Percentiles rank a stretch among this genome's conserved stretches.
Conservation (phyloP, 2,329 filamentous ascomycete species). For the Cadophora sp. region DNA sequence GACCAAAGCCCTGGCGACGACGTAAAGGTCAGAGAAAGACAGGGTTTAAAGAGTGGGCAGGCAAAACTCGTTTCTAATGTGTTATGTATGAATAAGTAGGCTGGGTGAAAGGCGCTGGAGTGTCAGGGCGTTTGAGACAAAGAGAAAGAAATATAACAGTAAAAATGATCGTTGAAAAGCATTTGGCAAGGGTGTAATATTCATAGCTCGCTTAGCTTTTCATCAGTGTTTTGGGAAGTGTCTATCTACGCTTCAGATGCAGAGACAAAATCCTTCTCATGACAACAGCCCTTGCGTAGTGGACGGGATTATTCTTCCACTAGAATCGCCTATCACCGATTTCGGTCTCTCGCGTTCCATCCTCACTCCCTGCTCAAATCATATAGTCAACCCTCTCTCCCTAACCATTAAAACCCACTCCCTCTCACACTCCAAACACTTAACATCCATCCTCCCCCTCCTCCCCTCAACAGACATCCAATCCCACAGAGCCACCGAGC, state of each 20-base stretch:
- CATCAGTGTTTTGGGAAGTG: too few relatives aligned
- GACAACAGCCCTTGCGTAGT: too few relatives aligned
- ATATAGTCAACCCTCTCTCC: background rate
- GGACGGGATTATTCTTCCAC: too few relatives aligned
- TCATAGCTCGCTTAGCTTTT: background rate
- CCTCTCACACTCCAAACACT: background rate
- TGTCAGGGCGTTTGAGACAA: background rate
- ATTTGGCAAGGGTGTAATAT: background rate
- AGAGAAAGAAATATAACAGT: background rate
- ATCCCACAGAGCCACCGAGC: background rate
- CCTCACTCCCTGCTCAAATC: background rate
- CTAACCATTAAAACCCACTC: background rate
- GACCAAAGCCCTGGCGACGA: background rate
- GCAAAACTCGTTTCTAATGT: background rate
- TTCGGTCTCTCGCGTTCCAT: background rate
- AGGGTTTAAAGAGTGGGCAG: background rate
- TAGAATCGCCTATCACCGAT: background rate
- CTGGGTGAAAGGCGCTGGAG: background rate
- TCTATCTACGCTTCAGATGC: too few relatives aligned
- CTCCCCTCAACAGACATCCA: constrained; percentile 1
- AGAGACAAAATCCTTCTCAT: too few relatives aligned
- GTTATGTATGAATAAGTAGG: background rate
- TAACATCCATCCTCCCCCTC: background rate
- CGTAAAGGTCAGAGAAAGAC: too few relatives aligned
- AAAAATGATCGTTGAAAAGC: background rate